These are phyloP conservation scores for Mycena haematopus DNA, from an alignment of 768 basidiomycete species.

Conservation along the genomic window DNA sequence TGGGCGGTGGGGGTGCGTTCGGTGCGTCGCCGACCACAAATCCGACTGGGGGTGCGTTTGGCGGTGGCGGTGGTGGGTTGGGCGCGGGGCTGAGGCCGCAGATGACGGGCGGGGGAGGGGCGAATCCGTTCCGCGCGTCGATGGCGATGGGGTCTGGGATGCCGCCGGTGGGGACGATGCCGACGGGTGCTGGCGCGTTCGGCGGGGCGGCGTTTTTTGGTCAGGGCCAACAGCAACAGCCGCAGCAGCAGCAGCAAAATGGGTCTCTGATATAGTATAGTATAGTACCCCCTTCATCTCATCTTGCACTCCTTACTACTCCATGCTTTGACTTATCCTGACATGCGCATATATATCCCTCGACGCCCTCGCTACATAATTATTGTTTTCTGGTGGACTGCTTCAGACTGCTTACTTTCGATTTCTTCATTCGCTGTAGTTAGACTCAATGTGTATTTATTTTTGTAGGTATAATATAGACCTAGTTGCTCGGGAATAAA, in stretches of 20 bases:
- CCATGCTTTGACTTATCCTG: neutral
- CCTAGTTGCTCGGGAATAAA: too few relatives aligned
- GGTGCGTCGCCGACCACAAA: slow-evolving; percentile 48
- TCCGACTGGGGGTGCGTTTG: slow-evolving; percentile 23
- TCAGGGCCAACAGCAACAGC: too few relatives aligned
- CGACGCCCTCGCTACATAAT: slow-evolving; percentile 10
- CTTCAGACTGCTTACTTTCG: neutral
- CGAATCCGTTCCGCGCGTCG: slow-evolving; percentile 72
- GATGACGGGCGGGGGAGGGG: slow-evolving; percentile 58
- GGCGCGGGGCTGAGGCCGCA: slow-evolving; percentile 66
- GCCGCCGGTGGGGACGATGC: slow-evolving; percentile 25
- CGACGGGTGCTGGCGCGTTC: slow-evolving; percentile 21
- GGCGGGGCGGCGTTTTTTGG: slow-evolving; percentile 30
- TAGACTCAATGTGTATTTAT: slow-evolving; percentile 21
- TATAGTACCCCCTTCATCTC: neutral
- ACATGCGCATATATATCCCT: slow-evolving; percentile 1
- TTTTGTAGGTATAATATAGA: slow-evolving; percentile 16
- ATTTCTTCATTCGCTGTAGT: neutral
- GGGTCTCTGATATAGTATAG: slow-evolving; percentile 54
- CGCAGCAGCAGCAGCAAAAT: slow-evolving; percentile 43
- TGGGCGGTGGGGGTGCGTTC: slow-evolving; percentile 39
- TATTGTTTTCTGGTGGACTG: neutral
- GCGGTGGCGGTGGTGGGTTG: slow-evolving; percentile 34
- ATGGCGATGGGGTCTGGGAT: slow-evolving; percentile 50
- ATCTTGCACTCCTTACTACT: neutral